Evolutionary conservation across 2,329 filamentous ascomycete genomes (phyloP).

Genomic region (Scedosporium aurantiacum): DNA sequence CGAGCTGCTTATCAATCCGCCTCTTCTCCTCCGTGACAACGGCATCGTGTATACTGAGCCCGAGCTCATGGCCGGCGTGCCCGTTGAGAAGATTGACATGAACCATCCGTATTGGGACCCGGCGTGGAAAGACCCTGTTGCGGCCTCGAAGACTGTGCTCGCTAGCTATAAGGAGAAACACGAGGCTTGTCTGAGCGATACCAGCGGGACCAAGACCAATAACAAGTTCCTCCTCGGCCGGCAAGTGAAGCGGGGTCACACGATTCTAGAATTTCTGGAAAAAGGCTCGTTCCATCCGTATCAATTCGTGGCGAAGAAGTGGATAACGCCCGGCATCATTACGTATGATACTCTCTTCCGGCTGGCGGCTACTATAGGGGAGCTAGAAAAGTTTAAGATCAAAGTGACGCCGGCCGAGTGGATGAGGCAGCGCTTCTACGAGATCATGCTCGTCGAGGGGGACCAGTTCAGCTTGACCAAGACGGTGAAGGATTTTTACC

Average conservation of each 20-base stretch:
- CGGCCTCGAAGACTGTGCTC: conserved; percentile 30
- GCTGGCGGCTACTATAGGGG: conserved; percentile 40
- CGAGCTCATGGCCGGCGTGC: conserved; percentile 40
- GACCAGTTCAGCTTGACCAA: conserved; percentile 38
- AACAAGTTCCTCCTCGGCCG: conserved; percentile 42
- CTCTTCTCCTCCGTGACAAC: conserved; percentile 34
- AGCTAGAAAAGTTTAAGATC: conserved; percentile 41
- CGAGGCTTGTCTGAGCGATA: conserved; percentile 20
- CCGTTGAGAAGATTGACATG: conserved; percentile 37
- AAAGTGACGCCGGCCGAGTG: conserved; percentile 43
- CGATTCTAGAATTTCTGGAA: conserved; percentile 40
- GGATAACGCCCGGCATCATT: conserved; percentile 30
- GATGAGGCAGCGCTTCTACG: conserved; percentile 45
- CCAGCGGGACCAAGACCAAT: conserved; percentile 18
- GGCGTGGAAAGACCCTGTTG: conserved; percentile 36
- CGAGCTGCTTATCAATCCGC: conserved; percentile 3
- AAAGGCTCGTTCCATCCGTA: conserved; percentile 43
- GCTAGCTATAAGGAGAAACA: conserved; percentile 38
- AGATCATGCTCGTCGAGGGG: conserved; percentile 32
- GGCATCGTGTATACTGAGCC: conserved; percentile 39
- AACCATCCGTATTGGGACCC: conserved; percentile 45
- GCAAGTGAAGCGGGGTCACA: conserved; percentile 43
- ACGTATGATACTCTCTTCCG: conserved; percentile 48
- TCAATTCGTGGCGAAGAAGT: conserved; percentile 42
- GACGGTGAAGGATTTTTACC: conserved; percentile 43